Evolutionary conservation across 163 green algal species (phyloP).

Genomic region (Volvox carteri): DNA sequence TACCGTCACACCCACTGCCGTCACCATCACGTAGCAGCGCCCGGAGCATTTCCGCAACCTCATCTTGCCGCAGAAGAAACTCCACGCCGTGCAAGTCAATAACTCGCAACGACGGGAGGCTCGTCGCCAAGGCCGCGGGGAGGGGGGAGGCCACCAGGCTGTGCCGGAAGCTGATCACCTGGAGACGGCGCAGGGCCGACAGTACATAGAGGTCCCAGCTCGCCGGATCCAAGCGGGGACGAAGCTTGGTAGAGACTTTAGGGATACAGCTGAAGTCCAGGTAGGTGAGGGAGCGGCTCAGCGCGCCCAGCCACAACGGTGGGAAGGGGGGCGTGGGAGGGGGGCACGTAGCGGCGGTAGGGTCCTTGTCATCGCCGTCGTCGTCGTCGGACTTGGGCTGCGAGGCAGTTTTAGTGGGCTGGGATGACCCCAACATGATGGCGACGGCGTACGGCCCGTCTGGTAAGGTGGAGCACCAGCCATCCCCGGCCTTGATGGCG

Average conservation of each 20-base stretch:
- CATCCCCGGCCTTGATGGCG: background rate
- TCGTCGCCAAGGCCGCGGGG: background rate
- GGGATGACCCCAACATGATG: no score
- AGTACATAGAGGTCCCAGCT: conserved; percentile 7
- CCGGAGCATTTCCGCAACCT: background rate
- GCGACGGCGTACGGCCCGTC: conserved; percentile 14
- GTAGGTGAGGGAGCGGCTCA: conserved; percentile 5
- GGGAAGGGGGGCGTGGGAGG: background rate
- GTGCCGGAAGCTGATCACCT: background rate
- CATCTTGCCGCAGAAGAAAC: background rate
- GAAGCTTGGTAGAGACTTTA: no score
- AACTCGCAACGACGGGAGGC: background rate
- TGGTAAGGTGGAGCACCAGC: background rate
- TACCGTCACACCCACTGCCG: no score
- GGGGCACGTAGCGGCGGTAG: background rate
- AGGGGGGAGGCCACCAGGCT: background rate
- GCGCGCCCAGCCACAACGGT: conserved; percentile 1
- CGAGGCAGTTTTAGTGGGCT: no score
- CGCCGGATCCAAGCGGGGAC: background rate
- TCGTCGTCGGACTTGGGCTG: no score
- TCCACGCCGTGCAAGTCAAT: background rate
- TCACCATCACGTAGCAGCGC: background rate
- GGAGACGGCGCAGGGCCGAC: background rate
- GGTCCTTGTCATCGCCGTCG: no score
- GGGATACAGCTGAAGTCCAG: conserved; percentile 19